Evolutionary conservation across 345 rosid species (phyloP).

Genomic region (Microcos paniculata): DNA sequence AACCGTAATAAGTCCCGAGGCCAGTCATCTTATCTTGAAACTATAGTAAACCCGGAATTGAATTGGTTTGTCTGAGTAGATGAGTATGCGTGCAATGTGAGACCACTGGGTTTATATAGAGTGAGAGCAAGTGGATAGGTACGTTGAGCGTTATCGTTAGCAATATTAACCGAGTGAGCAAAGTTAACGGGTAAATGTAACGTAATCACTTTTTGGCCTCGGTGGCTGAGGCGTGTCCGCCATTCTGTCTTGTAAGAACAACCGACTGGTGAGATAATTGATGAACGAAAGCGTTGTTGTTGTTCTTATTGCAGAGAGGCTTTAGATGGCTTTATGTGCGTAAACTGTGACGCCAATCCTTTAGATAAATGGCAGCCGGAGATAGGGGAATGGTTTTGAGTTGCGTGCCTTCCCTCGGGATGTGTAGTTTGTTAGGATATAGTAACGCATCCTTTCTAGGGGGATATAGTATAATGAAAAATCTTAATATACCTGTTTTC

Average conservation of each 20-base stretch:
- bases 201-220: neutral
- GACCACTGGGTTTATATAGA: slow-evolving; percentile 5
- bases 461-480: no score
- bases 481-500: no score
- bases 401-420: slow-evolving; percentile 34
- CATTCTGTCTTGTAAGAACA: neutral
- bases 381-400: slow-evolving; percentile 14
- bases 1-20: slow-evolving; percentile 7
- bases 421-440: slow-evolving; percentile 14
- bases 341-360: neutral
- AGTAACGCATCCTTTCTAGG: no score
- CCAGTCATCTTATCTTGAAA: slow-evolving; percentile 17
- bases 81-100: neutral
- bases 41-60: neutral
- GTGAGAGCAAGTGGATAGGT: slow-evolving; percentile 18
- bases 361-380: neutral
- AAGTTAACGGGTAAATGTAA: neutral
- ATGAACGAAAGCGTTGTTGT: neutral
- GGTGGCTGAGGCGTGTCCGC: slow-evolving; percentile 11
- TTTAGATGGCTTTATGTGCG: slow-evolving; percentile 9
- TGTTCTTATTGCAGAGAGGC: neutral
- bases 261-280: no score
- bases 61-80: neutral
- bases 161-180: neutral
- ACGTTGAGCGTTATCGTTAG: slow-evolving; percentile 24